These are phyloP conservation scores for Salvia sclarea DNA, from an alignment of 305 asterid genomes.

Conservation along the genomic window DNA sequence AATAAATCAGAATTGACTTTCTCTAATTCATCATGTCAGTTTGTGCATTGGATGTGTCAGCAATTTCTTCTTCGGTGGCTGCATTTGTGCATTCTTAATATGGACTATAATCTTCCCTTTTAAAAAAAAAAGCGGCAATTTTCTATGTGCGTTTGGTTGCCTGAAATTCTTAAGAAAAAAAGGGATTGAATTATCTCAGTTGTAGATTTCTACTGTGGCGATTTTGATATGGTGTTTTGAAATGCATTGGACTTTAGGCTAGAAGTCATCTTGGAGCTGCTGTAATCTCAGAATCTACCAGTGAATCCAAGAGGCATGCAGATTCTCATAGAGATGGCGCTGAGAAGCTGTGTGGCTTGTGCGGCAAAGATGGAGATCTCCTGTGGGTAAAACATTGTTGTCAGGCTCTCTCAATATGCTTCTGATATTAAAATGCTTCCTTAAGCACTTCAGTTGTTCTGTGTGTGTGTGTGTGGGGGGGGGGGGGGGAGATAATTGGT, in stretches of 20 bases:
- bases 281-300: conserved; percentile 39
- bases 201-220: conserved; percentile 15
- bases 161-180: conserved; percentile 21
- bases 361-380: conserved; percentile 67
- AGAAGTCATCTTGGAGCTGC: conserved; percentile 51
- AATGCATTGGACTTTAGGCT: conserved; percentile 53
- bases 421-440: conserved; percentile 23
- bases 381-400: conserved; percentile 65
- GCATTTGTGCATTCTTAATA: conserved; percentile 15
- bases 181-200: conserved; percentile 6
- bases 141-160: conserved; percentile 22
- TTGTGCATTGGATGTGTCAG: not conserved
- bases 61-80: conserved; percentile 10
- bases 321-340: conserved; percentile 37
- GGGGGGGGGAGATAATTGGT: conserved; percentile 6
- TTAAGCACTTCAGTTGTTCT: conserved; percentile 17
- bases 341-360: conserved; percentile 46
- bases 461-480: no score
- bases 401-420: conserved; percentile 28
- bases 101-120: not conserved
- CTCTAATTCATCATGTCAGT: conserved; percentile 5
- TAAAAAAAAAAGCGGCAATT: no score
- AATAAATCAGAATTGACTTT: conserved; percentile 2
- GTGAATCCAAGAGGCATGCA: conserved; percentile 33
- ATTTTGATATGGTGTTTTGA: conserved; percentile 29